These are phyloP conservation scores for Cylindrotheca closterium DNA, from an alignment of 108 stramenopile genomes.

Conservation along the genomic window DNA sequence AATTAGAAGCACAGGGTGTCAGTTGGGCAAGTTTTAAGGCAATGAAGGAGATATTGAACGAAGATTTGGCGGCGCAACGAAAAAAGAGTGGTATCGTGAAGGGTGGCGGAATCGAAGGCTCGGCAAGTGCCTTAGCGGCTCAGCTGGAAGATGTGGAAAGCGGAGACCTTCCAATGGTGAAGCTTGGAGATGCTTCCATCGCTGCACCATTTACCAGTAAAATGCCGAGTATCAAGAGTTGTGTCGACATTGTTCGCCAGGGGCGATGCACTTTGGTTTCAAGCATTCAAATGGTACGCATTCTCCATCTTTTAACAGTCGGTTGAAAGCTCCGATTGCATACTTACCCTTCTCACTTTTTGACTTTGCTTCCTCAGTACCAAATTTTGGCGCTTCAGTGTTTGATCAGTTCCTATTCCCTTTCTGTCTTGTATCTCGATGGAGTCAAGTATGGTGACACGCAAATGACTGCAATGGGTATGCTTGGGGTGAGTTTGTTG, in stretches of 20 bases:
- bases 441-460: constrained; percentile 96
- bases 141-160: constrained; percentile 80
- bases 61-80: constrained; percentile 66
- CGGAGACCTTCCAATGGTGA: constrained; percentile 87
- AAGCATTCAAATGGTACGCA: constrained; percentile 83
- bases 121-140: constrained; percentile 67
- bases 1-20: constrained; percentile 81
- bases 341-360: constrained; percentile 18
- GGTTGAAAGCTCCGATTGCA: constrained; percentile 14
- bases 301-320: not conserved
- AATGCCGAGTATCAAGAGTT: constrained; percentile 94
- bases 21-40: constrained; percentile 84
- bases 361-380: constrained; percentile 37
- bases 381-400: constrained; percentile 97
- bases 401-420: constrained; percentile 94
- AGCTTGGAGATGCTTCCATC: constrained; percentile 95
- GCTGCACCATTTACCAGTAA: constrained; percentile 97
- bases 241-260: constrained; percentile 96
- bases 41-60: constrained; percentile 76
- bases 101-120: constrained; percentile 59
- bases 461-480: constrained; percentile 94
- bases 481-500: constrained; percentile 63
- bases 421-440: constrained; percentile 95
- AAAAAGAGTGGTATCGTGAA: constrained; percentile 52
- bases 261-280: constrained; percentile 90